Evolutionary conservation across 1,284 basidiomycete species (phyloP).

Genomic region (Ganoderma boninense): DNA sequence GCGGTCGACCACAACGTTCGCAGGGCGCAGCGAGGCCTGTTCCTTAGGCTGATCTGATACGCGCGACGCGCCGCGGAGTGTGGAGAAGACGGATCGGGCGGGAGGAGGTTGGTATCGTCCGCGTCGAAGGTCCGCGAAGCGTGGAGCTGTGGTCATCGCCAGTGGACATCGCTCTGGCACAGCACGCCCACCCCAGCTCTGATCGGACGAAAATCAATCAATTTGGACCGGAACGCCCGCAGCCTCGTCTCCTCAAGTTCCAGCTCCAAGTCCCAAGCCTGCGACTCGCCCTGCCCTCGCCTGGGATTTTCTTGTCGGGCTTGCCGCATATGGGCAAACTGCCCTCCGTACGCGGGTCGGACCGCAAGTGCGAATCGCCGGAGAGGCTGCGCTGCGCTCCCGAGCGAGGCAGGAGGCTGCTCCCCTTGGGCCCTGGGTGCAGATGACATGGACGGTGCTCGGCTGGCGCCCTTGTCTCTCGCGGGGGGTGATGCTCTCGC

Average conservation of each 20-base stretch:
- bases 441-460: no score
- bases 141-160: constrained; percentile 19
- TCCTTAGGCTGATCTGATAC: neutral
- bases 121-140: constrained; percentile 18
- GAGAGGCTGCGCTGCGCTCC: constrained; percentile 1
- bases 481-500: no score
- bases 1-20: neutral
- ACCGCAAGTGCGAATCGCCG: neutral
- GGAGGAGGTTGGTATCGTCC: constrained; percentile 1
- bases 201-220: constrained; percentile 2
- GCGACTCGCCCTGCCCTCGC: no score
- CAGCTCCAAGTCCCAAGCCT: no score
- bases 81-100: constrained; percentile 2
- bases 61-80: constrained; percentile 7
- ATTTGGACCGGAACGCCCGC: neutral
- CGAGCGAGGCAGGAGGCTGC: neutral
- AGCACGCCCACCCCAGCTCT: neutral
- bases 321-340: neutral
- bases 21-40: neutral
- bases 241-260: no score
- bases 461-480: no score
- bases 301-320: neutral
- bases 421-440: no score
- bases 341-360: neutral
- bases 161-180: constrained; percentile 9